A percentile compares a stretch with the other conserved stretches of the same genome.
These are phyloP conservation scores for Amauroascus verrucosus DNA, from an alignment of 2,329 filamentous ascomycete species.

Conservation along the genomic window DNA sequence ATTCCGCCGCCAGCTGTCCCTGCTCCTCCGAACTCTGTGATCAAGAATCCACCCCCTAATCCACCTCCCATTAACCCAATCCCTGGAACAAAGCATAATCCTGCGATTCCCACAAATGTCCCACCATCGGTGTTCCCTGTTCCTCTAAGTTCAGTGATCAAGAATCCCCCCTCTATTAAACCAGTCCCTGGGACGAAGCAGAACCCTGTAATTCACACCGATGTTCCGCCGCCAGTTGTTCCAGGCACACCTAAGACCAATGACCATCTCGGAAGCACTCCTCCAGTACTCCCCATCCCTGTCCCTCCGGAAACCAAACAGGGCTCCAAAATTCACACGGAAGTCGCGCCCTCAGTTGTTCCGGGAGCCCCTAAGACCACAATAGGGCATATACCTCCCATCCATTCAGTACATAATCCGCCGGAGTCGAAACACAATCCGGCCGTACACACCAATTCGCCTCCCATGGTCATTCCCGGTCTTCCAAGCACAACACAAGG, in stretches of 20 bases:
- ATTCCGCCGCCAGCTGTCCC: background rate
- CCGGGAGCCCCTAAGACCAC: background rate
- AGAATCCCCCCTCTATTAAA: background rate
- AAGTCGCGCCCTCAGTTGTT: background rate
- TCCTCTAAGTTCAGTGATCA: background rate
- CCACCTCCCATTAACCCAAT: background rate
- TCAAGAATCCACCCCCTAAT: background rate
- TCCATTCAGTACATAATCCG: too few relatives aligned
- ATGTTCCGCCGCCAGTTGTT: background rate
- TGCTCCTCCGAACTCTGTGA: background rate
- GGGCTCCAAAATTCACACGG: background rate
- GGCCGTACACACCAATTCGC: too few relatives aligned
- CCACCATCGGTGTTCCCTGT: background rate
- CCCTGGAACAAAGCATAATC: background rate
- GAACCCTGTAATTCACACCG: background rate
- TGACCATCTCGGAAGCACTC: too few relatives aligned
- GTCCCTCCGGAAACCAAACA: background rate
- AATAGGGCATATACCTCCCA: too few relatives aligned
- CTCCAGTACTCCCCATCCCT: background rate
- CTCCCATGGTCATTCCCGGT: background rate
- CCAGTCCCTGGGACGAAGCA: background rate
- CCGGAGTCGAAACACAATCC: too few relatives aligned
- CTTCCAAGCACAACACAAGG: background rate
- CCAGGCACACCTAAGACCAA: too few relatives aligned
- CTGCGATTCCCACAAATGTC: background rate